Base-by-base conservation (phyloP, 2,329 filamentous ascomycete genomes). In the Epicoccum nigrum region DNA sequence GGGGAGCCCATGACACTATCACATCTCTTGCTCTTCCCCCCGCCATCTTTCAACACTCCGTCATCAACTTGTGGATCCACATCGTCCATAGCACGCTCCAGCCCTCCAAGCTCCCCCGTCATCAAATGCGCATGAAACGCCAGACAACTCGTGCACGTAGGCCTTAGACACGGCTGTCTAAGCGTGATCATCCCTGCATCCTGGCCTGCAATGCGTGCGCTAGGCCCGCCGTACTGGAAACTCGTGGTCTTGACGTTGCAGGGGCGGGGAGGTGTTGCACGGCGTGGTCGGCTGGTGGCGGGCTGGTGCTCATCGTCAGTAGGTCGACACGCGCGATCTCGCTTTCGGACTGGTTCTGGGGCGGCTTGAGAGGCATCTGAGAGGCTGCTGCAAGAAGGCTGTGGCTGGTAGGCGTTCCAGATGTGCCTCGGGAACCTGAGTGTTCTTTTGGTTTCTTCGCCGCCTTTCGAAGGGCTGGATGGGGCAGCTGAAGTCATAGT, bases 201-300 rank as follows among this genome's bases (percentile, higher is more conserved):
- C 3, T 35, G 12, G 3, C 60, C 63, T 37, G 47, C 8, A 0
- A 34, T 17, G 20, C 44, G 8, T 44, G 45, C 6, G 5, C 40
- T 31, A 2, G 49, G 44, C 13, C 63, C 63, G 33, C 62, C 62
- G 40, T 59, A 54, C 2, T 63, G 55, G 34, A 66, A 66, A 3
- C 30, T 34, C 4, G 30, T 52, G 4, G 63, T 30, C 15, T 49
- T 57, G 21, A 49, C 37, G 15, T 64, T 61, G 52, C 62, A 66
- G 5, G 48, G 40, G 8, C 23, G 33, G 42, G 3, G 42, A 13
- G 19, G 9, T n/a, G 2, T 6, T 8, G 38, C 31, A 7, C 20
- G 20, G 12, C 45, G 31, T 7, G 19, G n/a, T 3, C 7, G 4
- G 7, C 15, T 32, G 5, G 32, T 6, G 1, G 31, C n/a, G 23